A percentile compares a stretch with the other conserved stretches of the same genome.
Conservation (phyloP, 2,329 filamentous ascomycete genomes). For the Huntiella decipiens region DNA sequence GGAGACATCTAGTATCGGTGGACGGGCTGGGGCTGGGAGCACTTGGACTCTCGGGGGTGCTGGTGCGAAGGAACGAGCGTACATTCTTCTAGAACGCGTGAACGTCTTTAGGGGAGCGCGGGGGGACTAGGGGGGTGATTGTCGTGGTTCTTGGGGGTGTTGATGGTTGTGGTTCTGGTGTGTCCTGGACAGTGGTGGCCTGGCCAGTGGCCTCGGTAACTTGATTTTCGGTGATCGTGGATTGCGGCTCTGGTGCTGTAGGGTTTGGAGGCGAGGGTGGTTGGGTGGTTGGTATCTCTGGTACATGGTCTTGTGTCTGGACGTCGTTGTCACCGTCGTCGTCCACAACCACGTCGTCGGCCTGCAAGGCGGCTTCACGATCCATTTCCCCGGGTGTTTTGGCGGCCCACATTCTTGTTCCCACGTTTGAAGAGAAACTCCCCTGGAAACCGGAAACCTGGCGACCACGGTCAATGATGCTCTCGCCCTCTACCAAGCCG, state of each 20-base stretch:
- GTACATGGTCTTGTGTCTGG: background rate
- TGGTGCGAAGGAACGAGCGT: conserved; percentile 10
- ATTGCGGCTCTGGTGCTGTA: background rate
- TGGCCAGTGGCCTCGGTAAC: background rate
- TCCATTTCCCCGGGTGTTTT: too few species aligned
- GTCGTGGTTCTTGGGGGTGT: background rate
- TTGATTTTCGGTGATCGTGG: background rate
- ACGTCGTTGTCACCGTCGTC: too few species aligned
- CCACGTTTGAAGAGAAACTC: conserved; percentile 11
- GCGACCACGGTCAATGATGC: conserved; percentile 11
- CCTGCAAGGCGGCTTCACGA: too few species aligned
- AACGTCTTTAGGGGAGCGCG: conserved; percentile 9
- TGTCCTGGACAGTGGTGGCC: too few species aligned
- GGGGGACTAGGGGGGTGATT: conserved; percentile 2
- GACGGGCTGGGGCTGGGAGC: too few species aligned
- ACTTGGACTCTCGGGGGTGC: background rate
- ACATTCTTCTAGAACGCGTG: conserved; percentile 12
- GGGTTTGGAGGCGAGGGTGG: background rate
- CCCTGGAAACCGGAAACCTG: conserved; percentile 9
- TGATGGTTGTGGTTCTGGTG: background rate
- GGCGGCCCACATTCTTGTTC: conserved; percentile 9
- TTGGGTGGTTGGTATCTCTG: background rate
- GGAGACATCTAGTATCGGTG: too few species aligned
- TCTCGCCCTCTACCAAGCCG: background rate
- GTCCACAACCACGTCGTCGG: too few species aligned